These are phyloP conservation scores for Globisporangium cystogenes DNA, from an alignment of 352 stramenopile species.

Conservation along the genomic window DNA sequence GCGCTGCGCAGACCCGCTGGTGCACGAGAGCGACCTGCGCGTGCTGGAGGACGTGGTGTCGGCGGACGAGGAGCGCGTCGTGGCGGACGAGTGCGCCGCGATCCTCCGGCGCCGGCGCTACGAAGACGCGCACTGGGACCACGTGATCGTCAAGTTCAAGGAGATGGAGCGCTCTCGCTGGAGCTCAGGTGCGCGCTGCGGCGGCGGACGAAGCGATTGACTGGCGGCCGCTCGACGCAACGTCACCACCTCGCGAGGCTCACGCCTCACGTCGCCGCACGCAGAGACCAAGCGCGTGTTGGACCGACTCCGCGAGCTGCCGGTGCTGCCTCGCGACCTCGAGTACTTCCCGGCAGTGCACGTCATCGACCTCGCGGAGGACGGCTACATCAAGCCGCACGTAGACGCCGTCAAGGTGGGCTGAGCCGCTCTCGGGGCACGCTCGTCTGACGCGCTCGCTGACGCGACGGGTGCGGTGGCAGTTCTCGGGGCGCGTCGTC, in stretches of 20 bases:
- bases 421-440: neutral
- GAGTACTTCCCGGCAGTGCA: slow-evolving; percentile 72
- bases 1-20: slow-evolving; percentile 42
- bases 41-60: slow-evolving; percentile 68
- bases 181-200: slow-evolving; percentile 28
- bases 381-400: slow-evolving; percentile 83
- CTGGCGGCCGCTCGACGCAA: neutral
- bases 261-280: neutral
- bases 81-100: slow-evolving; percentile 64
- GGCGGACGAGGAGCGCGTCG: slow-evolving; percentile 58
- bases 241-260: neutral
- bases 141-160: slow-evolving; percentile 86
- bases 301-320: slow-evolving; percentile 48
- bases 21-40: slow-evolving; percentile 55
- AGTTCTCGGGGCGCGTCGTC: slow-evolving; percentile 79
- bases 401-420: slow-evolving; percentile 83
- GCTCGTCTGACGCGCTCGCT: neutral
- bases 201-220: too few relatives aligned
- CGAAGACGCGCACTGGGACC: slow-evolving; percentile 80
- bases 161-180: slow-evolving; percentile 85
- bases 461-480: neutral
- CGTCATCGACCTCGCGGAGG: slow-evolving; percentile 76
- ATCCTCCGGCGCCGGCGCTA: slow-evolving; percentile 71
- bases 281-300: slow-evolving; percentile 61
- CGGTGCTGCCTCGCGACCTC: slow-evolving; percentile 55